A percentile compares a stretch with the other conserved stretches of the same genome.
These are phyloP conservation scores for Boletus sp. DNA, from an alignment of 768 basidiomycete genomes.

Conservation along the genomic window DNA sequence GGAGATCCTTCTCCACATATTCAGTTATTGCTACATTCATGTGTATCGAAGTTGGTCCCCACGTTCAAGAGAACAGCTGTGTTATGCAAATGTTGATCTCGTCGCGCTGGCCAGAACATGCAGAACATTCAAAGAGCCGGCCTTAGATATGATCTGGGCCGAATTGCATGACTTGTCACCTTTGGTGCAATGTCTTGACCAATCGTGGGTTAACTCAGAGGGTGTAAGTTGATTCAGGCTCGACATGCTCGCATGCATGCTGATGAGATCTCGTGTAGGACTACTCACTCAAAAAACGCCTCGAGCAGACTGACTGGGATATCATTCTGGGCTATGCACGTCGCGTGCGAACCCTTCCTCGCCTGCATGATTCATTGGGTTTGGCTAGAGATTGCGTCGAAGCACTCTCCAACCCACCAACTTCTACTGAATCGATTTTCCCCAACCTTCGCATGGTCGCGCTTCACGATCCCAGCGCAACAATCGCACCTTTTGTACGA, in stretches of 20 bases:
- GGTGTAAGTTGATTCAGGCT: constrained; percentile 3
- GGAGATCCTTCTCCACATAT: constrained; percentile 14
- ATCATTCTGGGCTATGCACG: constrained; percentile 7
- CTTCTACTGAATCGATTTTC: not conserved
- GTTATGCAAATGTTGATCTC: constrained; percentile 3
- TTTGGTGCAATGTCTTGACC: not conserved
- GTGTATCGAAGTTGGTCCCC: not conserved
- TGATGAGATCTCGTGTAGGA: not conserved
- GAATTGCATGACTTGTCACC: not conserved
- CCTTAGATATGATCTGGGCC: constrained; percentile 1
- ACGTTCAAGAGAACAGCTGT: not conserved
- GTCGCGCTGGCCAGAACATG: constrained; percentile 9
- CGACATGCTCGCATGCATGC: too few relatives aligned
- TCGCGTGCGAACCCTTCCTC: constrained; percentile 6
- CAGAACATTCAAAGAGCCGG: constrained; percentile 12
- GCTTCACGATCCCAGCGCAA: not conserved
- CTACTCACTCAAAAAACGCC: not conserved
- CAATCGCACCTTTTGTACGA: constrained; percentile 7
- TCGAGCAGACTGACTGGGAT: constrained; percentile 4
- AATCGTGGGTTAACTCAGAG: not conserved
- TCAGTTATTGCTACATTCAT: not conserved
- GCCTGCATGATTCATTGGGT: not conserved
- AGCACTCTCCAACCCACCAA: not conserved
- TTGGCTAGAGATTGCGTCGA: not conserved
- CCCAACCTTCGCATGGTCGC: constrained; percentile 9